These are phyloP conservation scores for Chlamydomonas schloesseri DNA, from an alignment of 139 green algal genomes.

Conservation along the genomic window DNA sequence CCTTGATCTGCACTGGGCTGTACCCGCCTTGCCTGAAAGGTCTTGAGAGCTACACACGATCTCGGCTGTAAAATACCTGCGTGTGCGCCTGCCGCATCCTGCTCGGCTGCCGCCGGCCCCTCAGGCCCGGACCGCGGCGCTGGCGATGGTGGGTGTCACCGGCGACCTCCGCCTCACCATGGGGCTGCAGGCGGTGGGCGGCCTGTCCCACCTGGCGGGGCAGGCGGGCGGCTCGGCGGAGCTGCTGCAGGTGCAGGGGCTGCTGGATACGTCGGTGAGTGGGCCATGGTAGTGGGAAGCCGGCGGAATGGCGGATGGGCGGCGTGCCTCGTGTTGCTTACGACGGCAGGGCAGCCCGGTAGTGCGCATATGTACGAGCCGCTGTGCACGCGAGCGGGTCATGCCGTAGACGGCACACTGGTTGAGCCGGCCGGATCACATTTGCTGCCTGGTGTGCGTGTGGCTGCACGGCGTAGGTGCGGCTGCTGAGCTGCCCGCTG, in stretches of 20 bases:
- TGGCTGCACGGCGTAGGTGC: neutral
- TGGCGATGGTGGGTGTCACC: constrained; percentile 8
- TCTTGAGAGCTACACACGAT: too few species aligned
- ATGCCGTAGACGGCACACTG: too few species aligned
- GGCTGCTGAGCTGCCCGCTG: constrained; percentile 5
- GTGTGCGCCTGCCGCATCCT: neutral
- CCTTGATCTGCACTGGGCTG: neutral
- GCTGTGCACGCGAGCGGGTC: too few species aligned
- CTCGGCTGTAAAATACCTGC: neutral
- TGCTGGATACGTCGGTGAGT: constrained; percentile 11
- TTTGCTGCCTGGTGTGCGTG: neutral
- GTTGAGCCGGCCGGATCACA: too few species aligned
- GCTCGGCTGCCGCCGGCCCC: neutral
- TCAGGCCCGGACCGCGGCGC: constrained; percentile 4
- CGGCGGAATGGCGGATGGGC: too few species aligned
- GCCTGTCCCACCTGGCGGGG: constrained; percentile 27
- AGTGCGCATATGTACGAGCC: too few species aligned
- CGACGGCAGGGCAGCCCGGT: too few species aligned
- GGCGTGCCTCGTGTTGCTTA: too few species aligned
- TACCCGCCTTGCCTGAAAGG: too few species aligned
- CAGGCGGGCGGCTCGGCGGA: neutral
- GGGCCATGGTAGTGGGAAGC: too few species aligned
- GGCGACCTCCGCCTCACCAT: constrained; percentile 14
- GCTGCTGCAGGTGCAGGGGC: constrained; percentile 14
- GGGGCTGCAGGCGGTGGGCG: constrained; percentile 35